A percentile compares a stretch with the other conserved stretches of the same genome.
phyloP scores from a whole-genome alignment of 495 filamentous ascomycete genomes.

The Trichoderma parareesei region DNA sequence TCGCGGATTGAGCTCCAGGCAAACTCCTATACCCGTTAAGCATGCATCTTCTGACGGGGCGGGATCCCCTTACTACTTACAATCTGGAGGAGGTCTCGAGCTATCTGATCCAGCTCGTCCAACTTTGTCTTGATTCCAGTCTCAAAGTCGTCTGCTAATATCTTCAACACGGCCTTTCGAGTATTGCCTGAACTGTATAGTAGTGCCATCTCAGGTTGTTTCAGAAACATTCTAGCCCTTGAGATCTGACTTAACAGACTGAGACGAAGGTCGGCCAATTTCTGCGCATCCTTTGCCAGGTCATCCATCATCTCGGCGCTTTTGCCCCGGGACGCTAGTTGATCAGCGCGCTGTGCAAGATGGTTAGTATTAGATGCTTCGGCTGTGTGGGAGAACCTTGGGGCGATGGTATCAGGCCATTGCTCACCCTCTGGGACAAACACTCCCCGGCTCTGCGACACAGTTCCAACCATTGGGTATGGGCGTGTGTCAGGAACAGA shows the following conservation, averaged over 20 bases:
- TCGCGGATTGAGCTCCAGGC: background rate
- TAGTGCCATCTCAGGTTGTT: background rate
- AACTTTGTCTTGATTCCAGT: background rate
- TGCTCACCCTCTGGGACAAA: background rate
- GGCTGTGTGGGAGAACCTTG: too few species aligned
- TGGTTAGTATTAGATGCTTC: too few species aligned
- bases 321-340: background rate
- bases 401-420: background rate
- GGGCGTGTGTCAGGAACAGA: background rate
- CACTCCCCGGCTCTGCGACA: background rate
- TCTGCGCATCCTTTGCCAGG: background rate
- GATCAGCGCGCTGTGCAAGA: background rate
- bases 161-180: background rate
- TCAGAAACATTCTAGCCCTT: background rate
- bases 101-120: background rate
- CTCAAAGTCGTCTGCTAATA: background rate
- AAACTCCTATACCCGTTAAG: background rate
- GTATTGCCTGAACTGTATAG: background rate
- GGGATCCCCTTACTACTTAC: background rate
- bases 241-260: background rate
- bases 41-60: too few species aligned
- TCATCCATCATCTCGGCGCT: background rate
- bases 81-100: background rate
- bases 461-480: background rate
- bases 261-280: background rate